Conservation (phyloP, 371 early-diverging fungal species). For the Mortierella polycephala region DNA sequence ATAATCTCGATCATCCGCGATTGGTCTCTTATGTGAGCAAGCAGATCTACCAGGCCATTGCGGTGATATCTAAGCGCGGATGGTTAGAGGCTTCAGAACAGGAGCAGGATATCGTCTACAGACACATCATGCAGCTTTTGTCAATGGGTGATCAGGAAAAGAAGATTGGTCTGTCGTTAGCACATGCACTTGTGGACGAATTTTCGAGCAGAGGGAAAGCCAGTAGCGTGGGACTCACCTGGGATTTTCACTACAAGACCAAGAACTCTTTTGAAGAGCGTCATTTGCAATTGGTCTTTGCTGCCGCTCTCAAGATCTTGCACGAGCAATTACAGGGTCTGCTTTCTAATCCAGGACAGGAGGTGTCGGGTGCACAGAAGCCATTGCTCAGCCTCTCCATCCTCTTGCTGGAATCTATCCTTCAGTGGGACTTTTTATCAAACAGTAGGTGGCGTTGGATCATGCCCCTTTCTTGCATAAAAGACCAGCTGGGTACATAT, state of each 20-base stretch:
- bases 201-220: conserved; percentile 71
- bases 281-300: conserved; percentile 59
- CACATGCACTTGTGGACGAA: conserved; percentile 71
- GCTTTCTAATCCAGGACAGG: conserved; percentile 31
- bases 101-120: conserved; percentile 66
- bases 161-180: conserved; percentile 63
- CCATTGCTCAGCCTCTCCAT: conserved; percentile 55
- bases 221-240: conserved; percentile 70
- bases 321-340: conserved; percentile 56
- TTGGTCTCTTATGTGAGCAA: conserved; percentile 47
- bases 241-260: conserved; percentile 76
- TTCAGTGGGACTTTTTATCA: conserved; percentile 78
- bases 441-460: conserved; percentile 47
- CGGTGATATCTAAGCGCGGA: conserved; percentile 75
- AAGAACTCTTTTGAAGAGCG: conserved; percentile 72
- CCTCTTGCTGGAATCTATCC: conserved; percentile 64
- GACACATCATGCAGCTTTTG: conserved; percentile 63
- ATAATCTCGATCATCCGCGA: conserved; percentile 58
- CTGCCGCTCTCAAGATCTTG: conserved; percentile 57
- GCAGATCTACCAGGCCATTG: conserved; percentile 56
- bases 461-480: too few species aligned
- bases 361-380: conserved; percentile 44
- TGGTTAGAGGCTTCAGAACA: conserved; percentile 66
- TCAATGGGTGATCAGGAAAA: conserved; percentile 61
- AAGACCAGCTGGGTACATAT: too few species aligned